Conservation (phyloP, 371 early-diverging fungal species). For the Syncephalis plumigaleata region DNA sequence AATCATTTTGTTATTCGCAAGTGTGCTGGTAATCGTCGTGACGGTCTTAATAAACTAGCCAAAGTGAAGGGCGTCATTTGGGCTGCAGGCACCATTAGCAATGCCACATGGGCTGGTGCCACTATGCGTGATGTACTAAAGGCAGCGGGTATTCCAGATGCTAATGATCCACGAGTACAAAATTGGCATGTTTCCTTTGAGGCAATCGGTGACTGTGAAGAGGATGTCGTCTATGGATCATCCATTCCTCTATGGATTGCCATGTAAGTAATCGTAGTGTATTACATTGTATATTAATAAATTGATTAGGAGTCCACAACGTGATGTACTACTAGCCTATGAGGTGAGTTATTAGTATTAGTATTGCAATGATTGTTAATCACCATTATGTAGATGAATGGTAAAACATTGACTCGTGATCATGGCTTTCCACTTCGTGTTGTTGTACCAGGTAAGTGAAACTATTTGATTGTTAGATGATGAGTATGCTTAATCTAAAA, state of each 20-base stretch:
- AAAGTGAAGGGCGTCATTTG: conserved; percentile 59
- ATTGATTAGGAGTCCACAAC: conserved; percentile 27
- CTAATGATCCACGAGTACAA: conserved; percentile 9
- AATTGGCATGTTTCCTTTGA: conserved; percentile 44
- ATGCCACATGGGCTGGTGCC: conserved; percentile 68
- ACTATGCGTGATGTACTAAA: conserved; percentile 54
- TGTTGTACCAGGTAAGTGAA: conserved; percentile 41
- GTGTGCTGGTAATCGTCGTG: conserved; percentile 74
- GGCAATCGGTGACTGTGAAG: conserved; percentile 43
- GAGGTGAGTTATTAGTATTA: conserved; percentile 8
- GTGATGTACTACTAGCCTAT: conserved; percentile 70
- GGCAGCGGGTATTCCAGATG: conserved; percentile 22
- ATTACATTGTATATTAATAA: no score
- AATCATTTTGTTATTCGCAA: conserved; percentile 11
- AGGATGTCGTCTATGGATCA: conserved; percentile 47
- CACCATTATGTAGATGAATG: conserved; percentile 40
- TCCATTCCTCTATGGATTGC: conserved; percentile 50
- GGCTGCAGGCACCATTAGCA: conserved; percentile 53
- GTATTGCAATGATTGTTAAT: no score
- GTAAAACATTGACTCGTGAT: conserved; percentile 45
- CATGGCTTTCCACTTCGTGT: conserved; percentile 71
- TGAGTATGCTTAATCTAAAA: no score
- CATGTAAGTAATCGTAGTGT: conserved; percentile 10
- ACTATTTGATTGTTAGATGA: no score
- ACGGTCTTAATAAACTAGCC: conserved; percentile 57